These are phyloP conservation scores for Candida incommunis DNA, from an alignment of 805 yeast species.

Conservation along the genomic window DNA sequence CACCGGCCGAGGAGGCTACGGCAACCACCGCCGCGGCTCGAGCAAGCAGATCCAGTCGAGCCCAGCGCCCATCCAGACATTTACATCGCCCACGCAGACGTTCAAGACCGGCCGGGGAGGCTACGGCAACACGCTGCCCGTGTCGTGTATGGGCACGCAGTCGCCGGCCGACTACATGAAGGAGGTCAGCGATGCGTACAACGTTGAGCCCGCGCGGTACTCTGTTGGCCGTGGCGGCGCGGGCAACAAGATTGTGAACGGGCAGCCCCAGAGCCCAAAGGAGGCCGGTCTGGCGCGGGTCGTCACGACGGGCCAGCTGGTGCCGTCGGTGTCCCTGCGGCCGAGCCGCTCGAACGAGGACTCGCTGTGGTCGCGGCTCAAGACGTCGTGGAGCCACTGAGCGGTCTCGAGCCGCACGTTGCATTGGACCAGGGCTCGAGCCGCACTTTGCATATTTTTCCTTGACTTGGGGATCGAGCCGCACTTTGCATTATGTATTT, in stretches of 20 bases:
- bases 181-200: constrained; percentile 19
- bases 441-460: too few species aligned
- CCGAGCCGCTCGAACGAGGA: background rate
- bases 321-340: background rate
- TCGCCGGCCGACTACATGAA: constrained; percentile 21
- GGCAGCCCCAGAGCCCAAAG: background rate
- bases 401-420: too few species aligned
- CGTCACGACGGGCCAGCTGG: background rate
- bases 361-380: background rate
- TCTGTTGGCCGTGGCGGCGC: constrained; percentile 25
- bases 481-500: too few species aligned
- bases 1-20: constrained; percentile 21
- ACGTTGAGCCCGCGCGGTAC: constrained; percentile 18
- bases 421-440: too few species aligned
- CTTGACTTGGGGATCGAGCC: too few species aligned
- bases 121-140: constrained; percentile 22
- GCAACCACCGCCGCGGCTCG: constrained; percentile 12
- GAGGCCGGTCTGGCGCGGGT: background rate
- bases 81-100: constrained; percentile 19
- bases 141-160: constrained; percentile 15
- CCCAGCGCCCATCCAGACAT: constrained; percentile 23
- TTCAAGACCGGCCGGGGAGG: constrained; percentile 27
- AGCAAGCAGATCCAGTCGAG: constrained; percentile 12
- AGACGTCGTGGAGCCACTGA: background rate
- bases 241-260: constrained; percentile 18